Conservation (phyloP, 208 protist genomes). For the Acanthamoeba culbertsoni region DNA sequence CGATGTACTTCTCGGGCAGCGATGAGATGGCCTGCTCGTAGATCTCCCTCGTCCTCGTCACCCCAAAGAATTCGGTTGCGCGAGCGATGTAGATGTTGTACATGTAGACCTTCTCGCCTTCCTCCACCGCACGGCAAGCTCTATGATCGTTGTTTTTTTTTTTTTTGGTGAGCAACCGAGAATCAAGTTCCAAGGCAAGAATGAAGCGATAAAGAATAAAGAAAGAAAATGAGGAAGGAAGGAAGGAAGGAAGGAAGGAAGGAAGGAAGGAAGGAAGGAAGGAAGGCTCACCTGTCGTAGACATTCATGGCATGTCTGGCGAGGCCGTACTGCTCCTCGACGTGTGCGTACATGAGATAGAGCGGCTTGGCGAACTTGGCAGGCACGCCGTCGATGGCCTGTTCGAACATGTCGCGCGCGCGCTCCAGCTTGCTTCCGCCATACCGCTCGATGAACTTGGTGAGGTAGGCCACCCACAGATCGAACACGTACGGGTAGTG, state of each 20-base stretch:
- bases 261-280: not conserved
- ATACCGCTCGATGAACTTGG: constrained; percentile 89
- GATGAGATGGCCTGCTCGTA: constrained; percentile 86
- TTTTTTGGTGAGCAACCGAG: too few species aligned
- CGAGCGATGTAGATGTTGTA: constrained; percentile 81
- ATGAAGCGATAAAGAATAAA: too few species aligned
- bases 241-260: not conserved
- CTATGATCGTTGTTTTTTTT: not conserved
- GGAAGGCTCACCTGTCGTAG: constrained; percentile 82
- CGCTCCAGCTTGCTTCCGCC: constrained; percentile 88
- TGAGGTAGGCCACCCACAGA: constrained; percentile 90
- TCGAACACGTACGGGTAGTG: constrained; percentile 86
- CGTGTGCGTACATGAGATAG: constrained; percentile 88
- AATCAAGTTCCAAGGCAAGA: too few species aligned
- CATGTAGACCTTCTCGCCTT: constrained; percentile 71
- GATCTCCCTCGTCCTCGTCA: constrained; percentile 88
- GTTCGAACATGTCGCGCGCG: constrained; percentile 92
- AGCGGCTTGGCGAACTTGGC: constrained; percentile 76
- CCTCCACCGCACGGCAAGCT: constrained; percentile 62
- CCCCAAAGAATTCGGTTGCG: constrained; percentile 86
- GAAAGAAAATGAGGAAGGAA: not conserved
- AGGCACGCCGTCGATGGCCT: constrained; percentile 78
- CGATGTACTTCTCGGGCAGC: constrained; percentile 73
- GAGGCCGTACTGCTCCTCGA: constrained; percentile 88
- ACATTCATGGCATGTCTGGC: constrained; percentile 88